Base-by-base conservation (phyloP, 2,329 filamentous ascomycete species). In the Xylariaceae sp. region DNA sequence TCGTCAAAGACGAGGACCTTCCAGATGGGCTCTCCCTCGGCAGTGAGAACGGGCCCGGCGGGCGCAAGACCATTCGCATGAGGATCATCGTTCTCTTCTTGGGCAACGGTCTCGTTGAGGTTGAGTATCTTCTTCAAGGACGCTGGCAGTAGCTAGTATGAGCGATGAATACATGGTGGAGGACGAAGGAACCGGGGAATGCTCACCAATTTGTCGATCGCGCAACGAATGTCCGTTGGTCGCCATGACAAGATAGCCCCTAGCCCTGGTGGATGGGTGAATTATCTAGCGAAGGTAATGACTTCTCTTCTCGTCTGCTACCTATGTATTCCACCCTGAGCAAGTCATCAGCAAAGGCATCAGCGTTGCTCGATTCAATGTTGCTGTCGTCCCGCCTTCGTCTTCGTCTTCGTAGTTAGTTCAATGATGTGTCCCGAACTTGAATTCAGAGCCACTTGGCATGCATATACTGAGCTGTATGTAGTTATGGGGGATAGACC, bases 1-100 rank as follows among this genome's bases (percentile, higher is more conserved):
- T 94, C 90, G 75, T 99, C 96, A 72, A 99, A 98, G 8, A 99
- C 92, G 49, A 99, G 80, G 6, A 98, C 91, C 75, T 98, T 98
- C 94, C 94, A 98, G 78, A 97, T 93, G 1, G 94, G 93, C 69
- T 96, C 91, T 62, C 93, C 92, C 67, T 96, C 89, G 43, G 91
- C 83, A 66, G 92, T 92, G 60, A 96, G 79, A 50, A 97, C 90
- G 14, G 91, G 89, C n/a, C 88, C 87, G 33, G 88, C 84, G 19
- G 89, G 85, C 52, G 88, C 82, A 53, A 88, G 78, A 47, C 87
- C 87, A 69, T 87, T 88, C 53, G 84, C 79, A 41, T 84, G 78
- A 34, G 82, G 73, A 56, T 92, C 89, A 58, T 90, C 83, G 46
- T 83, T 78, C 54, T 85, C 81, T 65, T 83, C 82, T 56, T 82